Conservation (phyloP, 352 stramenopile genomes). For the Pythium utonaiense region DNA sequence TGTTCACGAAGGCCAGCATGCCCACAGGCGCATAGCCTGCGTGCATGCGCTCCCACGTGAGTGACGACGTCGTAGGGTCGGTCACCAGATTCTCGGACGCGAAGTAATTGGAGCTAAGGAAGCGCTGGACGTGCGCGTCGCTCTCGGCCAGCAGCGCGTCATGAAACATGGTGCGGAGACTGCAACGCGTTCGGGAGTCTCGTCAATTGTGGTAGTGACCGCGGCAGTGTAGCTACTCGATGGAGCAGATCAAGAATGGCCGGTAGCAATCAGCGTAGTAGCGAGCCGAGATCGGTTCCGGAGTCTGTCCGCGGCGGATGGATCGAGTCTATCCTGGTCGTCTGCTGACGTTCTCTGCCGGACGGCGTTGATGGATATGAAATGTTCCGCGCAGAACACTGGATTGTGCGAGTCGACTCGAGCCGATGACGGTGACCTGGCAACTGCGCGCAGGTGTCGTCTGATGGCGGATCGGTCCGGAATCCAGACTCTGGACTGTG, state of each 20-base stretch:
- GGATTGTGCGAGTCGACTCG: not conserved
- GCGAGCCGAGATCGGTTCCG: not conserved
- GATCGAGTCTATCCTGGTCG: not conserved
- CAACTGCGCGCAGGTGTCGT: not conserved
- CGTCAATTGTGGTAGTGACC: too few species aligned
- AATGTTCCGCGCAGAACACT: too few species aligned
- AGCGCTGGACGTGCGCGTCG: slow-evolving; percentile 16
- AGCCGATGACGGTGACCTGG: not conserved
- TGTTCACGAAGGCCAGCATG: slow-evolving; percentile 20
- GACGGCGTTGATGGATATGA: not conserved
- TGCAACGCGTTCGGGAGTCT: not conserved
- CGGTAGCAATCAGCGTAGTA: too few species aligned
- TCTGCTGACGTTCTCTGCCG: not conserved
- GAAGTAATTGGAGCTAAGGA: slow-evolving; percentile 23
- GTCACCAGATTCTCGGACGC: slow-evolving; percentile 21
- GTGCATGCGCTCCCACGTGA: slow-evolving; percentile 21
- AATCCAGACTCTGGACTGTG: not conserved
- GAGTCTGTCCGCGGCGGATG: not conserved
- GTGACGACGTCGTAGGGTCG: slow-evolving; percentile 13
- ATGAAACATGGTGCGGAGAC: slow-evolving; percentile 5
- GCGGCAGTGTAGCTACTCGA: not conserved
- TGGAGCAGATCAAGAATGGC: not conserved
- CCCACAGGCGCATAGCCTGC: slow-evolving; percentile 19
- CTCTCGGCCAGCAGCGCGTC: slow-evolving; percentile 19
- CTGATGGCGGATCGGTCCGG: not conserved